phyloP scores from a whole-genome alignment of 1,284 basidiomycete species.

The Rhodotorula sp. region DNA sequence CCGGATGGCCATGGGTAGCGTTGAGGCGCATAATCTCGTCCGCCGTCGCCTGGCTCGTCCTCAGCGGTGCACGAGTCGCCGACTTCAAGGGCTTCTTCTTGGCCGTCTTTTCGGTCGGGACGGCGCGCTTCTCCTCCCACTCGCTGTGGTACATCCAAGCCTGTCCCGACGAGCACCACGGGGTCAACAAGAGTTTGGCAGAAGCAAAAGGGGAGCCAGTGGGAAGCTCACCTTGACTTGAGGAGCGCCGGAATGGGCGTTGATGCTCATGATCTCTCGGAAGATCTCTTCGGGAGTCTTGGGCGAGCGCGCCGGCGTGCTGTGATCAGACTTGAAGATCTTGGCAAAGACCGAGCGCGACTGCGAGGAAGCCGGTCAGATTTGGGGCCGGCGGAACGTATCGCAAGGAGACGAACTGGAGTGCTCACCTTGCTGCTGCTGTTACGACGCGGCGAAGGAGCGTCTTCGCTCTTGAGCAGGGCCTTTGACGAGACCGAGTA shows the following conservation, averaged over 20 bases:
- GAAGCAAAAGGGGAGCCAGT: not conserved
- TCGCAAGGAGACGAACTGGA: not conserved
- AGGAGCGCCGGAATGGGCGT: slow-evolving; percentile 22
- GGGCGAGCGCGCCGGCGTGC: not conserved
- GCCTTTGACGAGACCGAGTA: not conserved
- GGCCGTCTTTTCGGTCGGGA: not conserved
- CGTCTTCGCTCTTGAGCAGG: not conserved
- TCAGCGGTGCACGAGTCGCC: not conserved
- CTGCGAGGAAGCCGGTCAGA: not conserved
- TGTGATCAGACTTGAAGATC: not conserved
- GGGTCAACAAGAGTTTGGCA: no score
- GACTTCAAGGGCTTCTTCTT: not conserved
- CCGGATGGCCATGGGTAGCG: slow-evolving; percentile 8
- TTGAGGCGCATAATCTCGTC: slow-evolving; percentile 26
- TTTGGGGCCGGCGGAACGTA: no score
- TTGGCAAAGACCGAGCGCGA: not conserved
- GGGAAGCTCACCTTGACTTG: slow-evolving; percentile 14
- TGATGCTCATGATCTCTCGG: slow-evolving; percentile 20
- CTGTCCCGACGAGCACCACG: no score
- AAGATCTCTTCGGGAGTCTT: slow-evolving; percentile 5
- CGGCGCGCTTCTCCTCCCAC: not conserved
- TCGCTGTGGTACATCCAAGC: no score
- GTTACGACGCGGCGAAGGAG: not conserved
- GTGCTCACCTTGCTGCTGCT: not conserved
- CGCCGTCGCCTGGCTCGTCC: slow-evolving; percentile 7